Base-by-base conservation (phyloP, 1,284 basidiomycete species). In the Ustilago shanxiensis region DNA sequence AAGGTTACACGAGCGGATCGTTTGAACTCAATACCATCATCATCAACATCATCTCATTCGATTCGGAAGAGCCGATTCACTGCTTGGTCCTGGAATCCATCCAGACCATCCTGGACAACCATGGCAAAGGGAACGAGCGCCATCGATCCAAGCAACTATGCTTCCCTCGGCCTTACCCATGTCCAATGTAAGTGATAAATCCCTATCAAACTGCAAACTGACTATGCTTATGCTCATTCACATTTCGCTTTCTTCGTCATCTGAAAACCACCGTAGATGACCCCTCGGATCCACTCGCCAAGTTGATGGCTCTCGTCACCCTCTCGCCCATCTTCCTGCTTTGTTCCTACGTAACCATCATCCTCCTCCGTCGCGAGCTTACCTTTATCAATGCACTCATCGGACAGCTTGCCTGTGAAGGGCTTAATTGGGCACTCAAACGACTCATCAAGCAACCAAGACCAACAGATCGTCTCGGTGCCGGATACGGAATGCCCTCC, bases 401-500 rank as follows among this genome's bases (percentile, higher is more conserved):
- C 1, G 93, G 93, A 11, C 93, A 95, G 81, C 85, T 93, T 51
- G 87, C 89, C 3, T 92, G 91, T 56, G 93, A 95, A 84, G 90
- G 84, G 0, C 85, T 93, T 69, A 95, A 94, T 81, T 90, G 89
- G 86, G 82, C 90, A 45, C 84, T 95, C 35, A 95, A 95, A 85
- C 90, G 89, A 51, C 79, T 88, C 29, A 86, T 94, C 57, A 91
- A 90, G 81, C 88, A 93, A 82, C 90, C 90, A 22, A 89, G 93
- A 45, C 93, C 93, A 0, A 87, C 88, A 91, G 91, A 88, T 57
- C 88, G 88, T 57, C 86, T 91, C 37, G 92, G 91, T 13, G 89
- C 89, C 61, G 93, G 93, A 8, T 95, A 93, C 81, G 93, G 93
- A 13, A 95, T 95, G 83, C 93, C 93, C 0, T 94, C 93, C 0